phyloP scores from a whole-genome alignment of 805 yeast genomes.

The Cyberlindnera japonica region DNA sequence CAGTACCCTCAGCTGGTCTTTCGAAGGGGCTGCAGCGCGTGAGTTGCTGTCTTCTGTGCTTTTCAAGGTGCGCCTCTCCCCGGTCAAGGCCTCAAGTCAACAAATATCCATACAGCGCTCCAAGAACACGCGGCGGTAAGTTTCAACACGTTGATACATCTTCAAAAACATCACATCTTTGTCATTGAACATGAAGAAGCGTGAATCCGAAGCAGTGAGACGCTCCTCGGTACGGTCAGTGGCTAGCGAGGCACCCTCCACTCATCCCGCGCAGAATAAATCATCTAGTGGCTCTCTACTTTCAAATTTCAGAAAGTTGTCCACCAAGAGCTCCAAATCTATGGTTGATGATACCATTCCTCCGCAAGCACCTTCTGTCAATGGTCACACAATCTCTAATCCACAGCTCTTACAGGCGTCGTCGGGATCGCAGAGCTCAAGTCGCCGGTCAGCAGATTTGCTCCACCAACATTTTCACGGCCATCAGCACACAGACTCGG shows the following conservation, averaged over 20 bases:
- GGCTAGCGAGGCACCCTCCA: constrained; percentile 8
- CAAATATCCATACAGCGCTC: no score
- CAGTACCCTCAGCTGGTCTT: neutral
- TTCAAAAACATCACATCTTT: no score
- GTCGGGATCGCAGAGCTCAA: neutral
- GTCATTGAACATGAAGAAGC: constrained; percentile 18
- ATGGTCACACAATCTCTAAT: constrained; percentile 20
- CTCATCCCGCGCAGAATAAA: constrained; percentile 4
- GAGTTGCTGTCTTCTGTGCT: neutral
- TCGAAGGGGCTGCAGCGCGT: neutral
- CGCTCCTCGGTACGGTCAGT: constrained; percentile 14
- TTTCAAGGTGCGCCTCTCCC: neutral
- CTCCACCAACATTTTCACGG: constrained; percentile 7
- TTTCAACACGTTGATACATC: neutral
- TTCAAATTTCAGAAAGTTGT: constrained; percentile 27
- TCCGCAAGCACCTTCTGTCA: neutral
- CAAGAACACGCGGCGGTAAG: no score
- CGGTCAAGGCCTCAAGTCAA: neutral
- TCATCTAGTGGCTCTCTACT: constrained; percentile 24
- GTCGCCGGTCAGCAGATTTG: constrained; percentile 11
- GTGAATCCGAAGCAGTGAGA: constrained; percentile 9
- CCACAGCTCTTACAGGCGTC: constrained; percentile 24
- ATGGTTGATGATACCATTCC: constrained; percentile 11
- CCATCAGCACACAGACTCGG: constrained; percentile 7
- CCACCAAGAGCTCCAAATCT: constrained; percentile 16